Evolutionary conservation across 2,329 filamentous ascomycete species (phyloP), one percentile per base, ranked within the genome.

Genomic region (Sclerotinia trifoliorum): DNA sequence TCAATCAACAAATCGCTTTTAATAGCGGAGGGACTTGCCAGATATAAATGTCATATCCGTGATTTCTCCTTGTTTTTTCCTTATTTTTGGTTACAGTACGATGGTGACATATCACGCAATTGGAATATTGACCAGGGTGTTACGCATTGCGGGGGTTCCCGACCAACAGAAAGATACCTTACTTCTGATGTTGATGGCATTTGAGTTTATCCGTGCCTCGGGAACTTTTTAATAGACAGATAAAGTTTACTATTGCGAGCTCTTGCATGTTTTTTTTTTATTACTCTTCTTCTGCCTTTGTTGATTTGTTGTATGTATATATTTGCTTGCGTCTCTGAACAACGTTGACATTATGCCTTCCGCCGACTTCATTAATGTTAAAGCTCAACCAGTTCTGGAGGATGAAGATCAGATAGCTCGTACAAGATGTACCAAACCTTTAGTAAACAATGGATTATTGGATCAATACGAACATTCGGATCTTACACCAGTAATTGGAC

Each of bases 401-500:
- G 39, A 62, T 21, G 62, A 65, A 42, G 49, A 65, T 44, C 49
- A 44, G 32, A 55, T 65, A 39, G 65, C 68, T 49, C 65, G 56
- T 26, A 68, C 68, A 21, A 52, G 58, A 58, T 68, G 65, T 49
- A 67, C 51, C 2, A 49, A 66, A 21, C 69, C 69, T 15, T 44
- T 70, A 21, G 35, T 63, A 2, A 61, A 58, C 21, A 63, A 4
- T 48, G 74, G 74, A 21, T 69, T 71, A 11, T 63, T 75, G 4
- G 72, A 75, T 44, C 69, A 66, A 15, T 73, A 69, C 60, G 39
- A 66, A 51, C 64, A 74, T 15, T 54, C 57, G 2, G 73, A 75
- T 58, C 64, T 70, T 3, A 75, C 74, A 21, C 72, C 74, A 3
- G 65, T 70, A 15, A 73, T 75, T 69, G 88, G 88, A 3, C 81